Conservation (phyloP, 1,139 yeast genomes). For the Scheffersomyces quercinus region DNA sequence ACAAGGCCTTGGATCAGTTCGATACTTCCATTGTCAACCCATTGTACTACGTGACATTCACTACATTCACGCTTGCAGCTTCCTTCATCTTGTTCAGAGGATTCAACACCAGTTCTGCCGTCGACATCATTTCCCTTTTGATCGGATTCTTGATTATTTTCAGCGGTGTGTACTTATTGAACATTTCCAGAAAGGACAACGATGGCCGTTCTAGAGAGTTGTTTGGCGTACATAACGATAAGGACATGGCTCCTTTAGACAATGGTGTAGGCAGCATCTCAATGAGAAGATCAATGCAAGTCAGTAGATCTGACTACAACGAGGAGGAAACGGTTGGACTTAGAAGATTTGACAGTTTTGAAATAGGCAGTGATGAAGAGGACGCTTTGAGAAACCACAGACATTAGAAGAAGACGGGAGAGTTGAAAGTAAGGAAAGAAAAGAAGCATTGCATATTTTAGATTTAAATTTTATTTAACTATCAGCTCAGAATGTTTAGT, state of each 20-base stretch:
- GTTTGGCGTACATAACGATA: slow-evolving; percentile 59
- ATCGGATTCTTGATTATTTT: slow-evolving; percentile 87
- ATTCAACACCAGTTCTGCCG: slow-evolving; percentile 80
- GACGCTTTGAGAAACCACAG: slow-evolving; percentile 8
- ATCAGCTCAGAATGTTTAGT: too few relatives aligned
- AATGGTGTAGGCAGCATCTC: slow-evolving; percentile 77
- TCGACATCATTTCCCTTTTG: slow-evolving; percentile 79
- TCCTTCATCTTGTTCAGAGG: slow-evolving; percentile 86
- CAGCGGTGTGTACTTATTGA: slow-evolving; percentile 82
- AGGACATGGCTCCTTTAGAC: slow-evolving; percentile 70
- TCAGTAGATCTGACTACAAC: slow-evolving; percentile 49
- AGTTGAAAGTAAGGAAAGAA: slow-evolving; percentile 5
- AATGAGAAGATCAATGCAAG: slow-evolving; percentile 67
- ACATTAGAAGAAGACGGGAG: slow-evolving; percentile 1
- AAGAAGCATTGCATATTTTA: neutral
- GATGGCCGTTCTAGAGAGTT: slow-evolving; percentile 58
- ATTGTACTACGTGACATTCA: slow-evolving; percentile 85
- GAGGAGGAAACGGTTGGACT: slow-evolving; percentile 58
- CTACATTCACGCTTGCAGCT: slow-evolving; percentile 84
- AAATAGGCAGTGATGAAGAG: slow-evolving; percentile 49
- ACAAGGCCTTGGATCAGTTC: slow-evolving; percentile 89
- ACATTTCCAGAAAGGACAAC: slow-evolving; percentile 70
- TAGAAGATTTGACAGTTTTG: slow-evolving; percentile 64
- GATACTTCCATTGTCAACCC: slow-evolving; percentile 94
- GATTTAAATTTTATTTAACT: too few relatives aligned